A percentile compares a stretch with the other conserved stretches of the same genome.
phyloP scores from a whole-genome alignment of 305 asterid genomes.

The Ilex paraguariensis region DNA sequence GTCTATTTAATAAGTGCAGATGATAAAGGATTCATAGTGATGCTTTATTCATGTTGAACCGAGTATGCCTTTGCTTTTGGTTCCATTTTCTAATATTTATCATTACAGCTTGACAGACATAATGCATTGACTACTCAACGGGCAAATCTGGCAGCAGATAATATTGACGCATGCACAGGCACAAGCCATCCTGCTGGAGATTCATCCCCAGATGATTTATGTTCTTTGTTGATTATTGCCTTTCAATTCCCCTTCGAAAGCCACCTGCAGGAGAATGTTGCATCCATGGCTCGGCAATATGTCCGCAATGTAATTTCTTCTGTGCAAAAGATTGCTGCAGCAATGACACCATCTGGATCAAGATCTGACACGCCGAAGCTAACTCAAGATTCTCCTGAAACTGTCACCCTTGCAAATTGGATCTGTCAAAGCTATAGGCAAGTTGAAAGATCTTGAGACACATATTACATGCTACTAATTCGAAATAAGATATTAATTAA shows the following conservation, averaged over 20 bases:
- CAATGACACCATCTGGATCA: constrained; percentile 17
- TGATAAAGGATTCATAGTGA: too few species aligned
- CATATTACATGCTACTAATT: too few species aligned
- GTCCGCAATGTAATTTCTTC: constrained; percentile 22
- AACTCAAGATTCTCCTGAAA: constrained; percentile 13
- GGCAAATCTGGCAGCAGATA: constrained; percentile 5
- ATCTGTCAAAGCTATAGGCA: constrained; percentile 42
- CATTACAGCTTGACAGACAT: constrained; percentile 14
- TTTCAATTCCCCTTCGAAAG: constrained; percentile 39
- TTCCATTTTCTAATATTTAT: neutral
- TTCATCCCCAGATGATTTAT: neutral
- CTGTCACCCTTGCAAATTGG: constrained; percentile 21
- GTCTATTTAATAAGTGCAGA: too few species aligned
- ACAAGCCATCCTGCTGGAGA: neutral
- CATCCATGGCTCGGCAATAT: constrained; percentile 30
- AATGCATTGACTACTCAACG: constrained; percentile 11
- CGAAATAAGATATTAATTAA: too few species aligned
- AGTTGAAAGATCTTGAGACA: constrained; percentile 8
- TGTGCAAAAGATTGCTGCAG: constrained; percentile 19
- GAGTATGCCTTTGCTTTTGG: too few species aligned
- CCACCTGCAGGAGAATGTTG: constrained; percentile 20
- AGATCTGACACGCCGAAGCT: constrained; percentile 13
- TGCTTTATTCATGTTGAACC: too few species aligned
- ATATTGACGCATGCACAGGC: constrained; percentile 3
- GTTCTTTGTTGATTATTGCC: constrained; percentile 24